These are phyloP conservation scores for Dictyostelium capitatum DNA, from an alignment of 78 protist species.

Conservation along the genomic window DNA sequence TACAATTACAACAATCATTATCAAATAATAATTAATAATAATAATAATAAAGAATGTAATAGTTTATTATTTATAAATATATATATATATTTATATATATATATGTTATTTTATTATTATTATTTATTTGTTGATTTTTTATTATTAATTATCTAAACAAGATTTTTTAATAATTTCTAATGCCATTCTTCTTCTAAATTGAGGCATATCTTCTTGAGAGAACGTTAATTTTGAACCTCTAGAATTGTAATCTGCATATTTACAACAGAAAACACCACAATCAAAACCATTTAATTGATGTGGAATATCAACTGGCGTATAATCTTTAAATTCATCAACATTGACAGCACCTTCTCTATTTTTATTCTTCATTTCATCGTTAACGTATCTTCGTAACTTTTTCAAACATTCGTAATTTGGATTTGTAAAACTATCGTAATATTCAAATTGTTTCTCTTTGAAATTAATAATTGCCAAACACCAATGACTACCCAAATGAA, in stretches of 20 bases:
- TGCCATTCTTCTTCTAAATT: conserved; percentile 49
- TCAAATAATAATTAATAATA: not conserved
- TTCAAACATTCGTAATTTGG: conserved; percentile 26
- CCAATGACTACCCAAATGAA: conserved; percentile 94
- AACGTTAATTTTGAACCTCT: conserved; percentile 52
- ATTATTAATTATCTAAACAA: not conserved
- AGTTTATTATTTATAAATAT: not conserved
- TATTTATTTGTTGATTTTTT: not conserved
- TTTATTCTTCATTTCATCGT: conserved; percentile 73
- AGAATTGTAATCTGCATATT: conserved; percentile 83
- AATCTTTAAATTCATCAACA: conserved; percentile 46
- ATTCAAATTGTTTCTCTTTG: conserved; percentile 81
- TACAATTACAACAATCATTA: not conserved
- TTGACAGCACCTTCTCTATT: conserved; percentile 30
- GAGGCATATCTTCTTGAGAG: conserved; percentile 73
- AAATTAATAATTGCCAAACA: conserved; percentile 89
- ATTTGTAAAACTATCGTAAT: conserved; percentile 87
- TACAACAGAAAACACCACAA: conserved; percentile 93
- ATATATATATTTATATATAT: not conserved
- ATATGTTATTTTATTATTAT: not conserved
- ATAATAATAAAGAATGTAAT: not conserved
- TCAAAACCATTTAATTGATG: conserved; percentile 89
- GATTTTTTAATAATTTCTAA: conserved; percentile 52
- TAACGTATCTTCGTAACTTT: conserved; percentile 24
- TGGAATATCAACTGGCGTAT: conserved; percentile 70